Evolutionary conservation across 371 early-diverging fungal genomes (phyloP).

Genomic region (Lichtheimia ornata): DNA sequence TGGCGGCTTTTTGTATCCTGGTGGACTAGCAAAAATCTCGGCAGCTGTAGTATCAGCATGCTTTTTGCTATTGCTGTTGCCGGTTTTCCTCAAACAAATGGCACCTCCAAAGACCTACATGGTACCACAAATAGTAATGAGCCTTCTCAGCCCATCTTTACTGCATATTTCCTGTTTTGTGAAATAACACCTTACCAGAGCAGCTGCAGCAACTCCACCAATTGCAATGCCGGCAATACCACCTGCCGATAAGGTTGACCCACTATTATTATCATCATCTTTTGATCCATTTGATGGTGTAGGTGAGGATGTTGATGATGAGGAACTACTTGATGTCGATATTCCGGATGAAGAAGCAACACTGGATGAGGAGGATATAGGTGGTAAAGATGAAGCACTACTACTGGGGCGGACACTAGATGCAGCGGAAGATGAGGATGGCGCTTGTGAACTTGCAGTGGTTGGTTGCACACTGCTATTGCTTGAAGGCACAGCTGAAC

Average conservation of each 20-base stretch:
- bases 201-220: slow-evolving; percentile 9
- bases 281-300: not conserved
- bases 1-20: not conserved
- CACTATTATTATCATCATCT: not conserved
- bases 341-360: not conserved
- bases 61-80: slow-evolving; percentile 2
- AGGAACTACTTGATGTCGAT: not conserved
- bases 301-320: not conserved
- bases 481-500: not conserved
- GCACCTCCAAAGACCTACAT: slow-evolving; percentile 1
- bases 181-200: slow-evolving; percentile 2
- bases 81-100: slow-evolving; percentile 4
- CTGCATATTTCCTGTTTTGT: not conserved
- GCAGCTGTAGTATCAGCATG: slow-evolving; percentile 4
- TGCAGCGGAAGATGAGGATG: not conserved
- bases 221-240: slow-evolving; percentile 14
- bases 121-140: not conserved
- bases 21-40: slow-evolving; percentile 8
- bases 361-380: slow-evolving; percentile 1
- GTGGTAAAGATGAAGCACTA: not conserved
- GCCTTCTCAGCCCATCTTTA: not conserved
- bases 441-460: not conserved
- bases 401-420: slow-evolving; percentile 1
- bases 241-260: slow-evolving; percentile 1
- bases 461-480: not conserved